Base-by-base conservation (phyloP, 2,329 filamentous ascomycete species). In the Pseudogymnoascus sp. region DNA sequence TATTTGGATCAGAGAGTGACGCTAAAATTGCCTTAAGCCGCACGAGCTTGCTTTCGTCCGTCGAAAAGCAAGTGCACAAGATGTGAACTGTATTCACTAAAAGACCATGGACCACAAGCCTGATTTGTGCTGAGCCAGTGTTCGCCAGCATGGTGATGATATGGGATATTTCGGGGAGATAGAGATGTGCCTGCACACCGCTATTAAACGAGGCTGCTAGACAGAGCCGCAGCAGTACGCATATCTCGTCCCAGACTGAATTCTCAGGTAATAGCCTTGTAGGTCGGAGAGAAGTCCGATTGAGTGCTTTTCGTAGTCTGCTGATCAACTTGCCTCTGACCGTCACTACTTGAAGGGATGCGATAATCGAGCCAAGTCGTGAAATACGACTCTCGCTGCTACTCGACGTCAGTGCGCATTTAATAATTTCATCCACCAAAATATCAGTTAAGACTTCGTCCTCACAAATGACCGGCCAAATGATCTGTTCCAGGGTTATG, bases 101-200 rank as follows among this genome's bases (percentile, higher is more conserved):
- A 9, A 89, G 74, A 60, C 82, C 79, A 69, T 88, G 85, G 2
- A 88, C 84, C 17, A 83, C 75, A 6, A 80, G 71, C 57, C 85
- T 79, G 5, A 86, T 76, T 9, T 84, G 81, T 8, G 78, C 73
- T 9, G 79, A 73, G 5, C 86, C 86, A 1, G 83, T 87, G 66
- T 88, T 88, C 36, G 84, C 83, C 26, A 88, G 77, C 84, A 89
- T 87, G 0, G 86, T 88, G 63, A 88, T 84, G 58, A 88, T 78
- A 71, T 89, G 86, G 69, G 88, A 88, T 50, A 89, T 78, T 69
- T 89, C 86, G 0, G 86, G 85, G 5, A 89, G 74, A 66, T 84
- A 89, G 47, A 88, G 76, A 70, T 88, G 85, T 3, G 85, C 81
- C 71, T 89, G 86, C 11, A 86, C 79, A 21, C 84, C 83, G 65